Percentiles rank a stretch among this genome's conserved stretches.
Conservation (phyloP, 2,329 filamentous ascomycete species). For the Ophiocordyceps polyrhachis-furcata region DNA sequence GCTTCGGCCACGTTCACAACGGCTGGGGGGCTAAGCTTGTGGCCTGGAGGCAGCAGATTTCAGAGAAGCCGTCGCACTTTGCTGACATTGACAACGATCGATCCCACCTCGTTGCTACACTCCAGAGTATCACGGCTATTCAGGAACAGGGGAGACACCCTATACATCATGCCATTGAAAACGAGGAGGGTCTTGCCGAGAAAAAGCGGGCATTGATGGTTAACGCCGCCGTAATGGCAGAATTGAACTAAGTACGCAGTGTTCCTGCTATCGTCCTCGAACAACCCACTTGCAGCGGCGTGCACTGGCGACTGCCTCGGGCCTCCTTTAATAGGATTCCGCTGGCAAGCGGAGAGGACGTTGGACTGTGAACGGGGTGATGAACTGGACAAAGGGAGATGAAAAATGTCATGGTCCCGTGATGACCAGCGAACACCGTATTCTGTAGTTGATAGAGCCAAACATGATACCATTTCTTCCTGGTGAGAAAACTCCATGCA, state of each 20-base stretch:
- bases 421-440: no score
- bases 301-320: no score
- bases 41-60: constrained; percentile 20
- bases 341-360: no score
- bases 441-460: no score
- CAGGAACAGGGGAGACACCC: neutral
- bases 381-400: neutral
- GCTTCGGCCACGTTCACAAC: constrained; percentile 17
- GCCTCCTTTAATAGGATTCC: no score
- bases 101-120: constrained; percentile 14
- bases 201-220: constrained; percentile 33
- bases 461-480: no score
- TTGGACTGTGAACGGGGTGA: no score
- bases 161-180: constrained; percentile 6
- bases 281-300: no score
- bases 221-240: constrained; percentile 30
- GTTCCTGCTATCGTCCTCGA: no score
- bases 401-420: no score
- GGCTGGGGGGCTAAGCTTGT: constrained; percentile 23
- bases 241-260: no score
- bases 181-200: constrained; percentile 6
- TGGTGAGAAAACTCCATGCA: no score
- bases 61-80: constrained; percentile 18
- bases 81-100: constrained; percentile 25
- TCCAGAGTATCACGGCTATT: neutral